phyloP scores from a whole-genome alignment of 2,329 filamentous ascomycete species.

The Gyromitra esculenta region DNA sequence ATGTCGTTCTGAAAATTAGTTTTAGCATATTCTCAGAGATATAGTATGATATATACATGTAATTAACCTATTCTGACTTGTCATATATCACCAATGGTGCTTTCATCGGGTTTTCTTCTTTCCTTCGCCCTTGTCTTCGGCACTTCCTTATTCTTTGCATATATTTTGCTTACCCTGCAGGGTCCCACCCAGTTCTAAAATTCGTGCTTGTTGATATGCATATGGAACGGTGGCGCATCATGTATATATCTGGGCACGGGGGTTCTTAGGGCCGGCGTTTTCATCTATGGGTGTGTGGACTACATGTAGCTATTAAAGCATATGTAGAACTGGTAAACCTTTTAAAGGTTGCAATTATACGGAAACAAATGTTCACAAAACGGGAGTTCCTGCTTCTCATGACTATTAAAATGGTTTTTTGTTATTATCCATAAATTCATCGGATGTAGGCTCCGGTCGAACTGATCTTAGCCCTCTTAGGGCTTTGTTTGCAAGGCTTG shows the following conservation, averaged over 20 bases:
- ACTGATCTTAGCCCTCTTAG: not conserved
- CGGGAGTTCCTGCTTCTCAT: not conserved
- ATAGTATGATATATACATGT: not conserved
- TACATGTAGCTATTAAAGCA: not conserved
- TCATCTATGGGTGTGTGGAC: not conserved
- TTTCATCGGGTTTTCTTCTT: not conserved
- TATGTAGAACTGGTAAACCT: not conserved
- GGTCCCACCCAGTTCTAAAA: not conserved
- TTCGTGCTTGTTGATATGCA: not conserved
- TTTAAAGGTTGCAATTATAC: not conserved
- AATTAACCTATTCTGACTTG: slow-evolving; percentile 4
- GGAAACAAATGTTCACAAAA: not conserved
- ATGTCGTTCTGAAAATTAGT: not conserved
- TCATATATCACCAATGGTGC: slow-evolving; percentile 1
- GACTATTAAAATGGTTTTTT: not conserved
- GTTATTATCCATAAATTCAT: not conserved
- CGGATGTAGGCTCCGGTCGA: too few species aligned
- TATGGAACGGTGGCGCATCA: not conserved
- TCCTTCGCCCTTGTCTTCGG: not conserved
- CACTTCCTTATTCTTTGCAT: not conserved
- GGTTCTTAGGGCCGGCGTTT: not conserved
- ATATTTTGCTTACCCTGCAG: not conserved
- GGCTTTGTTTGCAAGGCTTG: not conserved
- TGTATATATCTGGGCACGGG: not conserved
- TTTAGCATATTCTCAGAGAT: not conserved